These are phyloP conservation scores for Microbotryum scabiosae DNA, from an alignment of 1,284 basidiomycete species.

Conservation along the genomic window DNA sequence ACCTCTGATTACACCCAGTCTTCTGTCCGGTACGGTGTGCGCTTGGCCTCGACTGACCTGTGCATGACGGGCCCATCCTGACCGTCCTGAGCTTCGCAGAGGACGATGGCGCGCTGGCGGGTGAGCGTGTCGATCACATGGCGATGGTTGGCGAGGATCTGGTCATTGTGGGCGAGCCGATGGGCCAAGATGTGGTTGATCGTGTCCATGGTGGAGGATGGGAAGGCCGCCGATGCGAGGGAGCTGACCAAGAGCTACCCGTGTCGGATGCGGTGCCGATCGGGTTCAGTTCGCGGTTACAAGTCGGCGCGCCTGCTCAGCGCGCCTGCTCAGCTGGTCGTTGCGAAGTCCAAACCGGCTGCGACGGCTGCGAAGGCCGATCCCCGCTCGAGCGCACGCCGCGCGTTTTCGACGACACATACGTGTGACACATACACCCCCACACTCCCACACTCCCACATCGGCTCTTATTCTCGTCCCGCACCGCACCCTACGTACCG, in stretches of 20 bases:
- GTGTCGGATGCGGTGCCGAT: no score
- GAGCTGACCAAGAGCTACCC: background rate
- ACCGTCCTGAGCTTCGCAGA: constrained; percentile 16
- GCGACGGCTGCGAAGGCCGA: no score
- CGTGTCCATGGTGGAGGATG: background rate
- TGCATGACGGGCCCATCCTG: constrained; percentile 15
- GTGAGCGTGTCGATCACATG: background rate
- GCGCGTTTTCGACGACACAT: no score
- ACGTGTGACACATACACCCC: no score
- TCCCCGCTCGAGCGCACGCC: no score
- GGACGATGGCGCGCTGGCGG: constrained; percentile 1
- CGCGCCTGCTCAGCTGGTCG: no score
- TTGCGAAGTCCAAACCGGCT: no score
- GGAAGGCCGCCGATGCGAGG: background rate
- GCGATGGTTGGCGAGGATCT: background rate
- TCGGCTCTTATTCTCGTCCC: no score
- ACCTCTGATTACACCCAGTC: background rate
- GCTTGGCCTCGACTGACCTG: constrained; percentile 3
- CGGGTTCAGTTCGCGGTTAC: no score
- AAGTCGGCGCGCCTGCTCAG: no score
- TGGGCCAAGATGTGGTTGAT: constrained; percentile 21
- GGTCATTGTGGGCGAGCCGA: constrained; percentile 11
- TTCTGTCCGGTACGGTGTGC: background rate
- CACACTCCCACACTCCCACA: no score
- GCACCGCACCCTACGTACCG: no score